These are phyloP conservation scores for Sporothrix brasiliensis DNA, from an alignment of 2,329 filamentous ascomycete genomes.

Conservation along the genomic window DNA sequence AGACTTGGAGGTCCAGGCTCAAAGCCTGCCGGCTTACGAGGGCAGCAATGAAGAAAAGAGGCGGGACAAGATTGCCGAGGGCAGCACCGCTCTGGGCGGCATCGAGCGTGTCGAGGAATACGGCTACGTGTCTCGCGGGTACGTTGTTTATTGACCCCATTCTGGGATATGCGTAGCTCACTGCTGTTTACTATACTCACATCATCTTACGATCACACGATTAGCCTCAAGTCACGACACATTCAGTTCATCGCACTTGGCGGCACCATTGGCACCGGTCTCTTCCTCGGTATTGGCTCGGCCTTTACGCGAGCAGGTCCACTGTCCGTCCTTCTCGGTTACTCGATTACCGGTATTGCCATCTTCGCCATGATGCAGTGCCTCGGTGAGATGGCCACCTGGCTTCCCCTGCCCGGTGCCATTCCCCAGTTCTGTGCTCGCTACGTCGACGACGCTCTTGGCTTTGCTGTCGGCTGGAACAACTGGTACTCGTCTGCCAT, in stretches of 20 bases:
- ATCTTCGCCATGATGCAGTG: slow-evolving; percentile 48
- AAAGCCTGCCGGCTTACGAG: slow-evolving; percentile 31
- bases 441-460: slow-evolving; percentile 53
- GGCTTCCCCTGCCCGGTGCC: slow-evolving; percentile 61
- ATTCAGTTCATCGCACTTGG: slow-evolving; percentile 54
- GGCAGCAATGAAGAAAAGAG: slow-evolving; percentile 23
- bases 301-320: slow-evolving; percentile 51
- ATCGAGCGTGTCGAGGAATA: slow-evolving; percentile 33
- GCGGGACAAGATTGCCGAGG: slow-evolving; percentile 28
- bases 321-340: slow-evolving; percentile 48
- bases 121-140: slow-evolving; percentile 36
- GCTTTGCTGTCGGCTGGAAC: slow-evolving; percentile 56
- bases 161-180: neutral
- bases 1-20: slow-evolving; percentile 32
- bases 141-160: neutral
- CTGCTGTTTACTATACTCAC: neutral
- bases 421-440: slow-evolving; percentile 54
- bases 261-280: slow-evolving; percentile 54
- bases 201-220: neutral
- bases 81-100: slow-evolving; percentile 30
- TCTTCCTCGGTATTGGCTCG: slow-evolving; percentile 53
- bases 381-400: slow-evolving; percentile 63
- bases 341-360: slow-evolving; percentile 50
- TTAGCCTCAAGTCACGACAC: slow-evolving; percentile 49
- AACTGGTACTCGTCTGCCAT: slow-evolving; percentile 57